These are phyloP conservation scores for Colletotrichum siamense DNA, from an alignment of 2,329 filamentous ascomycete genomes.

Conservation along the genomic window DNA sequence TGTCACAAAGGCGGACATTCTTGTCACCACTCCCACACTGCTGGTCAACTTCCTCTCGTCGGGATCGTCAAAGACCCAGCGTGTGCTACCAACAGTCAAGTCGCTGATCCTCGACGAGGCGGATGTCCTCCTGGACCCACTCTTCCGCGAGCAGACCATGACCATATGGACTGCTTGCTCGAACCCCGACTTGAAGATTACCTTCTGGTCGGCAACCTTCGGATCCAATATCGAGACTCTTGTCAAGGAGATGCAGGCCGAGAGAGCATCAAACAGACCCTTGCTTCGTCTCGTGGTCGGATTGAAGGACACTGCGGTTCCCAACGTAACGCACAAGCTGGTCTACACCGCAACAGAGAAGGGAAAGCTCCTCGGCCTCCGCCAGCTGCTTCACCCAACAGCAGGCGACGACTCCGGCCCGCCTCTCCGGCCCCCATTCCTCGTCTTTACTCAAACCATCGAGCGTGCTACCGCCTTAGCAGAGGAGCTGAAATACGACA, in stretches of 20 bases:
- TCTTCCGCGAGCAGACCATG: constrained; percentile 90
- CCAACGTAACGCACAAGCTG: constrained; percentile 88
- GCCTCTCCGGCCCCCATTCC: constrained; percentile 81
- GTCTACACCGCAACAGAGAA: constrained; percentile 91
- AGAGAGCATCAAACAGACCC: constrained; percentile 46
- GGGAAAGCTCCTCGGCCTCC: constrained; percentile 89
- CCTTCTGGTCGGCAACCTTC: constrained; percentile 97
- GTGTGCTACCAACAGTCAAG: constrained; percentile 69
- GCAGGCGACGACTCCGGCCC: constrained; percentile 60
- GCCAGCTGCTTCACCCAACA: constrained; percentile 84
- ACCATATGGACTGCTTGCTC: constrained; percentile 83
- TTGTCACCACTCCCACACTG: constrained; percentile 81
- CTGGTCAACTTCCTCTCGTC: constrained; percentile 71
- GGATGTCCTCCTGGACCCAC: constrained; percentile 88
- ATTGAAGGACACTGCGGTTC: constrained; percentile 92
- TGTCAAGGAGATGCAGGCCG: constrained; percentile 69
- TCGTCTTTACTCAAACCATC: constrained; percentile 97
- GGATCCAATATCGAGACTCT: constrained; percentile 89
- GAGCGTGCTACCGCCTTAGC: constrained; percentile 86
- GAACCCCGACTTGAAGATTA: constrained; percentile 72
- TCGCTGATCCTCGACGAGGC: constrained; percentile 90
- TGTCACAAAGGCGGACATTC: constrained; percentile 75
- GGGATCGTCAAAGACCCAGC: constrained; percentile 47
- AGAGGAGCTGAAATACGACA: constrained; percentile 92
- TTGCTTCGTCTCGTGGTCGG: constrained; percentile 91